These are phyloP conservation scores for Leccinum subrobustum DNA, from an alignment of 1,284 basidiomycete species.

Conservation along the genomic window DNA sequence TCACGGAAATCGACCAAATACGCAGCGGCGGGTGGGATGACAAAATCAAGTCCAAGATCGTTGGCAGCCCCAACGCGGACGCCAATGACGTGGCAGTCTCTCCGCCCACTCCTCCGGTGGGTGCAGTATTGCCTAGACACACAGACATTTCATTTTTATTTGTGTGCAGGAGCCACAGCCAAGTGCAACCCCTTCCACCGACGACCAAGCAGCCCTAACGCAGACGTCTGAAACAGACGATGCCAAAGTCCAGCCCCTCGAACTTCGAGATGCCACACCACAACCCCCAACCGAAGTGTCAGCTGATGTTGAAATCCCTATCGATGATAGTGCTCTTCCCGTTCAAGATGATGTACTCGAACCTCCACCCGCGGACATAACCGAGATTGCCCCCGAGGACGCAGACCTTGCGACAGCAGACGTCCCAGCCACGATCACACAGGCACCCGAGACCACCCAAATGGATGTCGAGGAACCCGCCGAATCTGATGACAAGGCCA, in stretches of 20 bases:
- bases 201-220: slow-evolving; percentile 1
- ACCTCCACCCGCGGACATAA: slow-evolving; percentile 8
- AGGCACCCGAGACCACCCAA: not conserved
- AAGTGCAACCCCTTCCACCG: not conserved
- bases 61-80: slow-evolving; percentile 16
- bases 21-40: slow-evolving; percentile 68
- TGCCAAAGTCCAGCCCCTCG: not conserved
- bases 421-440: slow-evolving; percentile 5
- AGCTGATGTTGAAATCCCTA: not conserved
- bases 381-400: slow-evolving; percentile 11
- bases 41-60: slow-evolving; percentile 46
- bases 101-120: slow-evolving; percentile 13
- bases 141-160: not conserved
- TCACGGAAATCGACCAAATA: slow-evolving; percentile 73
- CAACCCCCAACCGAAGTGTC: not conserved
- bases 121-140: not conserved
- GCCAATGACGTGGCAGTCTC: slow-evolving; percentile 12
- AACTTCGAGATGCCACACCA: slow-evolving; percentile 6
- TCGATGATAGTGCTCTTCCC: slow-evolving; percentile 7
- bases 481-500: slow-evolving; percentile 16
- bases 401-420: slow-evolving; percentile 8
- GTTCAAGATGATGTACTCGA: slow-evolving; percentile 16
- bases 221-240: slow-evolving; percentile 9
- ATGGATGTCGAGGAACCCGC: slow-evolving; percentile 22
- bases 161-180: slow-evolving; percentile 17